Evolutionary conservation across 345 rosid genomes (phyloP).

Genomic region (Angophora floribunda): DNA sequence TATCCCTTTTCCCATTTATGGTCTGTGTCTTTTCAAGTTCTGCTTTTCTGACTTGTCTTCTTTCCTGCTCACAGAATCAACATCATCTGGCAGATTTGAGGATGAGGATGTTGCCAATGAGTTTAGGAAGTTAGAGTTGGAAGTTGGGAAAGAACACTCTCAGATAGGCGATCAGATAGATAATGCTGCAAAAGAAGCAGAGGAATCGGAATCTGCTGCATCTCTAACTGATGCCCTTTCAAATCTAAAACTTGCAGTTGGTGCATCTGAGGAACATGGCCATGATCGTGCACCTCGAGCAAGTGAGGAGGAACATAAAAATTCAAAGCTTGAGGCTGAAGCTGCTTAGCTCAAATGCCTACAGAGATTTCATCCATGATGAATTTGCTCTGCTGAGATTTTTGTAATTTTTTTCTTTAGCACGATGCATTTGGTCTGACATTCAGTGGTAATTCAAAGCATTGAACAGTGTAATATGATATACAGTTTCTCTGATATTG

Average conservation of each 20-base stretch:
- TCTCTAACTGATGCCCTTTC: constrained; percentile 39
- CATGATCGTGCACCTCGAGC: background rate
- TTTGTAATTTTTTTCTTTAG: background rate
- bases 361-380: background rate
- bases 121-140: constrained; percentile 55
- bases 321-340: background rate
- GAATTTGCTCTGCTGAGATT: background rate
- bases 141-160: constrained; percentile 32
- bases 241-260: constrained; percentile 45
- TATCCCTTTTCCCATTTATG: background rate
- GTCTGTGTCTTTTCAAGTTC: background rate
- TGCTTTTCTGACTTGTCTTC: background rate
- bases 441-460: background rate
- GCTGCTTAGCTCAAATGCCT: background rate
- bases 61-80: constrained; percentile 30
- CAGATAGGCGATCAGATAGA: background rate
- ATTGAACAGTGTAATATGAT: background rate
- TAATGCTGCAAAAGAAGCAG: constrained; percentile 2
- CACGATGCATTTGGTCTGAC: background rate
- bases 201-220: constrained; percentile 21
- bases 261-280: background rate
- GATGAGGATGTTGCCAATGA: constrained; percentile 77
- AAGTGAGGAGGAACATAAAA: background rate
- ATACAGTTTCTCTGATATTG: background rate
- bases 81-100: constrained; percentile 30